Base-by-base conservation (phyloP, 805 yeast genomes). In the Nakazawaea molendinolei region DNA sequence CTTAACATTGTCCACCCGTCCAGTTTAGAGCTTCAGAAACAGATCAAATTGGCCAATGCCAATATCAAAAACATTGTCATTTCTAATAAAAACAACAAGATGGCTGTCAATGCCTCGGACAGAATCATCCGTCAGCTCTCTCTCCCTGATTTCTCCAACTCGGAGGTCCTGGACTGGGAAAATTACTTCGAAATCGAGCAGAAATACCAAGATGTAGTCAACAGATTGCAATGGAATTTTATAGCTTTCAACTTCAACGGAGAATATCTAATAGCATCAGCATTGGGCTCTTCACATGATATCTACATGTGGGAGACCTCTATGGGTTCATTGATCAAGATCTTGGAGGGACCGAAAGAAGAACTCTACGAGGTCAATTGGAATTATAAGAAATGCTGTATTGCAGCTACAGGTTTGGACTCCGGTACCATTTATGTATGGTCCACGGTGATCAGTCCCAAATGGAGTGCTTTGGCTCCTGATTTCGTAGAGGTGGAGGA, bases 391-490 rank as follows among this genome's bases (percentile, higher is more conserved):
- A 67, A 74, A 36, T 86, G 95, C 55, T 63, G 73, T 42, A 76
- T 90, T 23, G 82, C 81, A 8, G 82, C 95, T 13, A 83, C 85
- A 20, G 96, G 97, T 0, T 61, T 85, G 37, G 97, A 89, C 50
- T 67, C 84, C 22, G 97, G 97, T 1, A 66, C 76, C 25, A 71
- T 89, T 2, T 87, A 84, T 51, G 53, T 83, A 27, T 90, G 97
- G 96, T 73, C 81, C 33, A 71, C 85, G 8, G 72, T 73, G 26
- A 74, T 84, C 15, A 94, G 95, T 1, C 96, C 87, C 49, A 83
- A 85, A 58, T 89, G 97, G 97, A 82, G 94, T 56, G 95, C 97
- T 1, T 63, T 89, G 48, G 97, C 97, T 0, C 97, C 97, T 1
- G 97, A 90, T 55, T 89, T 90, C 53, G 95, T 83, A 32, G 97